Evolutionary conservation across 2,329 filamentous ascomycete species (phyloP), one percentile per base, ranked within the genome.

Genomic region (Lasiodiplodia sp.): DNA sequence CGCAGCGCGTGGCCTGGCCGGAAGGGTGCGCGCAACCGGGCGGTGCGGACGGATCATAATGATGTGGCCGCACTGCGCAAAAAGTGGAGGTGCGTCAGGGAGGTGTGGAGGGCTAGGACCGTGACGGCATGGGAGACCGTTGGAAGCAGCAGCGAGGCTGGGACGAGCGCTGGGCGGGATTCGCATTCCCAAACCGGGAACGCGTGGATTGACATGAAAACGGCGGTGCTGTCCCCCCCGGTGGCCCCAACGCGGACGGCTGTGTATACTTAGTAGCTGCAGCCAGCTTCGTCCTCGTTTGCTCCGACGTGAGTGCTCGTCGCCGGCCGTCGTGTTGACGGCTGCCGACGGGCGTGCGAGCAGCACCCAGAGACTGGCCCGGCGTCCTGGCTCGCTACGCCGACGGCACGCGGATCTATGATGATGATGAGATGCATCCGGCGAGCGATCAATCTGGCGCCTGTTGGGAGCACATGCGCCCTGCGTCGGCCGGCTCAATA

Each of bases 51-150:
- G 40, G 40, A 28, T 63, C 58, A 69, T 57, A 14, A 62, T 68
- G 68, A 64, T 68, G 56, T 53, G 66, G 66, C 56, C 47, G 56
- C 62, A 28, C 34, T 56, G 66, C 70, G 68, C 71, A 72, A 75
- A 47, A 73, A 73, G 72, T 75, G 73, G 74, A 75, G 71, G 71
- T 62, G 67, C 66, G 62, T 68, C 58, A 52, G 66, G 69, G 68
- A 64, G 71, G 72, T 73, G 72, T 74, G 72, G 73, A 75, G 72
- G 71, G 69, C 72, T 74, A 74, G 71, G 65, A 70, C 67, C 40
- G 69, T 62, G 68, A 66, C 47, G 66, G 63, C 60, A 66, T 69
- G 64, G 64, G 12, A 60, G 58, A 69, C 40, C 58, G 53, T 55
- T 52, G 57, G 55, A 69, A 68, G 60, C 60, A 64, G 47, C 60